Evolutionary conservation across 2,329 filamentous ascomycete species (phyloP), one percentile per base, ranked within the genome.

Genomic region (Exophiala lecanii-corni): DNA sequence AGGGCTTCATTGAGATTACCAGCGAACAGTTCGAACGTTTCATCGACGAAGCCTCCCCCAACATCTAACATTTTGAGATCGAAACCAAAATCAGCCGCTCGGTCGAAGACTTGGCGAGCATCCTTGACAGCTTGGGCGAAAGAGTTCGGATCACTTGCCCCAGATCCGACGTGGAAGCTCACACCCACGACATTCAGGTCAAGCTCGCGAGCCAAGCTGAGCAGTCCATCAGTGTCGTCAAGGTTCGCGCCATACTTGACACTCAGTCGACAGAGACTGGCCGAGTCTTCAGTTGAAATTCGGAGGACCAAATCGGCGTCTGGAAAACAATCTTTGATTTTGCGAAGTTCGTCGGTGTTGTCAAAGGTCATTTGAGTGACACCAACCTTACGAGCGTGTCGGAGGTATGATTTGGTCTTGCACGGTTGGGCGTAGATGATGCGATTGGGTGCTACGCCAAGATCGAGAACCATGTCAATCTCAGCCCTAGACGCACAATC

Each of bases 321-420:
- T 2, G 92, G 91, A 62, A 79, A 96, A 57, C 92, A 79, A 67
- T 88, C 85, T 68, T 94, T 92, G 66, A 94, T 91, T 78, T 98
- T 98, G 79, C 91, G 88, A 39, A 98, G 79, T 75, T 98, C 92
- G 65, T 98, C 92, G 63, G 85, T 81, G 59, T 98, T 98, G 77
- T 98, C 92, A 63, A 98, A 97, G 2, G 92, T 98, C 91, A 98
- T 97, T 75, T 95, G 87, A 72, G 86, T 91, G 63, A 98, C 92
- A 56, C 84, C 85, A 55, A 82, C 75, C 62, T 81, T 78, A 60
- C 85, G 81, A 53, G 94, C 92, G 61, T 89, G 94, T 62, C 89
- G 88, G 51, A 98, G 77, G 67, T 96, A 97, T 36, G 91, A 96
- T 72, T 92, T 94, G 60, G 92, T 98, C 81, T 98, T 98, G 85